These are phyloP conservation scores for Nannochloris sp. DNA, from an alignment of 139 green algal species.

Conservation along the genomic window DNA sequence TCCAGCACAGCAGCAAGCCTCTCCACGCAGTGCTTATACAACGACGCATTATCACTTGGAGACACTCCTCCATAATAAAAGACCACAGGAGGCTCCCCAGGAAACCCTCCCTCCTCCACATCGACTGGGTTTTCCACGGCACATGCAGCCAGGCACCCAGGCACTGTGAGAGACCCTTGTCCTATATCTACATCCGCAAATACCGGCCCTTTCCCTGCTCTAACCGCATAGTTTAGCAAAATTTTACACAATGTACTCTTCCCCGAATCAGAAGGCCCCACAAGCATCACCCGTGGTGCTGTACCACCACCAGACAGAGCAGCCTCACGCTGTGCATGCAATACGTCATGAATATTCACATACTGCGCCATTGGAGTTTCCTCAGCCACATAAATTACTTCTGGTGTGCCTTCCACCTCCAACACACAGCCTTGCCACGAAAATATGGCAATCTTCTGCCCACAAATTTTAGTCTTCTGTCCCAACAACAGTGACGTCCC, in stretches of 20 bases:
- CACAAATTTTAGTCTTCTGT: constrained; percentile 35
- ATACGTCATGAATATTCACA: constrained; percentile 60
- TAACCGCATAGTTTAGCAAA: constrained; percentile 81
- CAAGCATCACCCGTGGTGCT: constrained; percentile 36
- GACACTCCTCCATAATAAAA: constrained; percentile 74
- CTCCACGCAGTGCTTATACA: constrained; percentile 72
- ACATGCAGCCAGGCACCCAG: constrained; percentile 71
- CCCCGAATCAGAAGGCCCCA: constrained; percentile 76
- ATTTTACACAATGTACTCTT: constrained; percentile 77
- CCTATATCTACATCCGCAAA: constrained; percentile 87
- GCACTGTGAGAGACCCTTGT: constrained; percentile 72
- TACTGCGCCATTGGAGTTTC: constrained; percentile 80
- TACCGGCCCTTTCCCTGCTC: constrained; percentile 51
- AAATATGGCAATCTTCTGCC: constrained; percentile 78
- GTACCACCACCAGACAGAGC: constrained; percentile 21
- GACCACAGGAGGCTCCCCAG: constrained; percentile 66
- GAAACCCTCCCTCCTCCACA: constrained; percentile 49
- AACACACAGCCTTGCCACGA: constrained; percentile 65
- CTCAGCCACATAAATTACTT: constrained; percentile 61
- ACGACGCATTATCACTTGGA: constrained; percentile 51
- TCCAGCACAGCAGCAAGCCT: constrained; percentile 63
- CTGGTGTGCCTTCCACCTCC: constrained; percentile 34
- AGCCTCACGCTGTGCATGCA: constrained; percentile 42
- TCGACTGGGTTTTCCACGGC: constrained; percentile 71
- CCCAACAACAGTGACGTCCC: constrained; percentile 63